Percentiles rank a stretch among this genome's conserved stretches.
Conservation (phyloP, 2,329 filamentous ascomycete species). For the Phoma sp. region DNA sequence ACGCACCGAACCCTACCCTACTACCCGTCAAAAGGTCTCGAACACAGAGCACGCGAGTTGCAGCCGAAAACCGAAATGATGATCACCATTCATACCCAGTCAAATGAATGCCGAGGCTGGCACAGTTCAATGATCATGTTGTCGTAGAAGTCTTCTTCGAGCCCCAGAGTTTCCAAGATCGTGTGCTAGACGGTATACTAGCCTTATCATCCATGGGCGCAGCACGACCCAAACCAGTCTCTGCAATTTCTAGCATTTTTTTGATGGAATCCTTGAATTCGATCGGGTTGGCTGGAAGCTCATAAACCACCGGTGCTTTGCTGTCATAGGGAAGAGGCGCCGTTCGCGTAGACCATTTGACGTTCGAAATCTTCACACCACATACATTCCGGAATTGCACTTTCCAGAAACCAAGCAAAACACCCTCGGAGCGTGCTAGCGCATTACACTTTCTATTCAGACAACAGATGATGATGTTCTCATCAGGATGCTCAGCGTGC, state of each 20-base stretch:
- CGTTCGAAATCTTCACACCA: constrained; percentile 31
- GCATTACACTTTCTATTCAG: constrained; percentile 31
- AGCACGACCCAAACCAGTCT: not conserved
- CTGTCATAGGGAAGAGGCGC: not conserved
- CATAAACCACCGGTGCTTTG: constrained; percentile 1
- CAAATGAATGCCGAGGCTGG: not conserved
- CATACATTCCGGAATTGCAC: constrained; percentile 35
- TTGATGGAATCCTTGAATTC: constrained; percentile 32
- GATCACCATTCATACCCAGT: not conserved
- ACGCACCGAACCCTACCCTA: constrained; percentile 13
- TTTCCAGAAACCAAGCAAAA: constrained; percentile 36
- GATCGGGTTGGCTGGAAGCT: constrained; percentile 12
- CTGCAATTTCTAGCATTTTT: constrained; percentile 27
- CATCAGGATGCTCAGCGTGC: constrained; percentile 23
- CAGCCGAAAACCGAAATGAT: constrained; percentile 1
- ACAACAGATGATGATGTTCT: constrained; percentile 29
- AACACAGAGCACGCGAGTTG: not conserved
- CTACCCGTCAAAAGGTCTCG: constrained; percentile 7
- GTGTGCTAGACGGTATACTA: not conserved
- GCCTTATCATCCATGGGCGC: not conserved
- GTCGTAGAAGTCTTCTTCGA: not conserved
- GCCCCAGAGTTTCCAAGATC: constrained; percentile 2
- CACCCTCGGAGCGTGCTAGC: constrained; percentile 29
- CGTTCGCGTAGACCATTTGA: constrained; percentile 25
- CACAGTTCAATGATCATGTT: not conserved